Base-by-base conservation (phyloP, 345 rosid genomes). In the Hibiscus trionum region DNA sequence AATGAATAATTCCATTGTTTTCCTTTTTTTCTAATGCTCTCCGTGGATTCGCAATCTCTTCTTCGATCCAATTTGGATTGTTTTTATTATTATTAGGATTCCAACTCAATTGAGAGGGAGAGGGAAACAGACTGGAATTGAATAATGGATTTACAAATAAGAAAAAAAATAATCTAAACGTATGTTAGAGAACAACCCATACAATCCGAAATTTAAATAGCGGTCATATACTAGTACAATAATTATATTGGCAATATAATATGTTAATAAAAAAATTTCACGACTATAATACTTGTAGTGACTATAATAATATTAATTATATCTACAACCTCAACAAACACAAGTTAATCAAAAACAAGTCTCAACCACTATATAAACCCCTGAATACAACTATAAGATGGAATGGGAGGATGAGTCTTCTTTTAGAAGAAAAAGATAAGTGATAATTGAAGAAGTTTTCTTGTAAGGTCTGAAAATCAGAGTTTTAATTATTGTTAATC, bases 41-140 rank as follows among this genome's bases (percentile, higher is more conserved):
- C 1, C 7, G 24, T 47, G 29, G 58, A 67, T 67, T 50, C 59
- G 71, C 71, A 49, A 67, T 67, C 71, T 67, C 26, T 50, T 16
- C 9, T 50, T 50, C 26, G 46, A 68, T 50, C 71, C 50, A 68
- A 5, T 68, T 29, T 15, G 16, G 44, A 68, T 50, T 50, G 50
- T 27, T 50, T 50, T 50, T 29, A 0, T 39, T 39, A 2, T 24
- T 58, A 3, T 59, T 26, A 39, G 11, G 4, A 49, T 47, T 66
- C 70, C 70, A 66, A 46, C 39, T 66, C 39, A 66, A 29, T 14
- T 16, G 10, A 64, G 16, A 14, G 14, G 11, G 42, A 62, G 14
- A 64, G 50, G 17, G 50, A 26, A 2, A n/a, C 47, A 62, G 26
- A 9, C 53, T 21, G 19, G 69, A 47, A 27, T 50, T 50, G 14